phyloP scores from a whole-genome alignment of 805 yeast genomes.

The Lipomyces sp. region DNA sequence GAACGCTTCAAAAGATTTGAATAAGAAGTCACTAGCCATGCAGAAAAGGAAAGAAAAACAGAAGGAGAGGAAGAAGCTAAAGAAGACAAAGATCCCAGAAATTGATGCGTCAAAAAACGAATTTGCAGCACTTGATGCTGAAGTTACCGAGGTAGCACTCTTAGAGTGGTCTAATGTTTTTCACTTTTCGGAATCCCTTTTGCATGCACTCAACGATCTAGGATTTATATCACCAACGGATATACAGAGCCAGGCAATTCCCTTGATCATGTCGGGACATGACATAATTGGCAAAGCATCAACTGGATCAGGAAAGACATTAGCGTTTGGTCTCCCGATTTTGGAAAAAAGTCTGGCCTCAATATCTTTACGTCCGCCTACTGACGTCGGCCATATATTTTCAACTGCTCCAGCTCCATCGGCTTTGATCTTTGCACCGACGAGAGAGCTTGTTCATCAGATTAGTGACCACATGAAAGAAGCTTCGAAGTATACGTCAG shows the following conservation, averaged over 20 bases:
- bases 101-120: conserved; percentile 14
- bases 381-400: conserved; percentile 24
- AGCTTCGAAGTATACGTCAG: conserved; percentile 45
- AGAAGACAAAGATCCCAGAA: too few species aligned
- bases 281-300: conserved; percentile 95
- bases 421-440: conserved; percentile 87
- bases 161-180: conserved; percentile 41
- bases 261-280: conserved; percentile 63
- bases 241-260: conserved; percentile 74
- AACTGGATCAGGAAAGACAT: conserved; percentile 96
- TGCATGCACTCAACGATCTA: conserved; percentile 58
- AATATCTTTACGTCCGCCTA: background rate
- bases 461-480: conserved; percentile 72
- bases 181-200: conserved; percentile 50
- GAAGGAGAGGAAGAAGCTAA: conserved; percentile 8
- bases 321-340: conserved; percentile 93
- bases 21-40: conserved; percentile 3
- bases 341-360: conserved; percentile 55
- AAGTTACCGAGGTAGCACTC: conserved; percentile 30
- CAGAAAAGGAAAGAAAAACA: conserved; percentile 8
- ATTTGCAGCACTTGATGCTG: conserved; percentile 27
- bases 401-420: conserved; percentile 48
- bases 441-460: conserved; percentile 94
- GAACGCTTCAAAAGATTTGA: conserved; percentile 11
- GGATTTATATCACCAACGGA: conserved; percentile 74